Evolutionary conservation across 805 yeast species (phyloP), one percentile per base, ranked within the genome.

Genomic region (Metschnikowia colocasiae): DNA sequence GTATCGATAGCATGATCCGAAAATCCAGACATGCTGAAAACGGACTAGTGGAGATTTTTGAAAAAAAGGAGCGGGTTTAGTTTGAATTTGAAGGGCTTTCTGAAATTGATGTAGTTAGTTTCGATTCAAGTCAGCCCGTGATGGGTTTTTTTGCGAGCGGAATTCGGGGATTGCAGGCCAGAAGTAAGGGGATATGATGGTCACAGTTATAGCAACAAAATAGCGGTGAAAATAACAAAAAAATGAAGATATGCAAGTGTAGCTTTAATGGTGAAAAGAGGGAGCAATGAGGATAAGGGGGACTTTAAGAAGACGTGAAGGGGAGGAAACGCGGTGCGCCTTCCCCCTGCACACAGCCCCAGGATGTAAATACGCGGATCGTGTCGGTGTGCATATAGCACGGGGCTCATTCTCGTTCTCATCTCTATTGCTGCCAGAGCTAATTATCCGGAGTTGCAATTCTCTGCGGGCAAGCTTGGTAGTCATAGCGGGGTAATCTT

Each of bases 1-100:
- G 69, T 65, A 34, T 64, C 66, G 29, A 40, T 32, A 13, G 37
- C 26, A 29, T 27, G 29, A 22, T 23, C 31, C 22, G 47, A 13
- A 15, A 23, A 20, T 31, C 47, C 47, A 44, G 47, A 39, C 42
- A 32, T 44, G 42, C 36, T 40, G 18, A 22, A 25, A 40, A 22
- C 26, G 38, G 18, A 12, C 18, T 35, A 35, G 15, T 20, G 20
- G 22, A 31, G 20, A 6, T 22, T 19, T n/a, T 15, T 6, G 26
- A 31, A 9, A 13, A 30, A 20, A 40, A 16, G 19, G 22, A 18
- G 8, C 3, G 20, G 25, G 8, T 9, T 15, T 10, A 23, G 12
- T 22, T 19, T 23, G 2, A 25, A 36, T 23, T 25, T 25, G 20
- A 36, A 36, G 40, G 29, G n/a, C 10, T 22, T 22, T 35, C 20